Evolutionary conservation across 2,329 filamentous ascomycete species (phyloP), one percentile per base, ranked within the genome.

Genomic region (Xylaria sp.): DNA sequence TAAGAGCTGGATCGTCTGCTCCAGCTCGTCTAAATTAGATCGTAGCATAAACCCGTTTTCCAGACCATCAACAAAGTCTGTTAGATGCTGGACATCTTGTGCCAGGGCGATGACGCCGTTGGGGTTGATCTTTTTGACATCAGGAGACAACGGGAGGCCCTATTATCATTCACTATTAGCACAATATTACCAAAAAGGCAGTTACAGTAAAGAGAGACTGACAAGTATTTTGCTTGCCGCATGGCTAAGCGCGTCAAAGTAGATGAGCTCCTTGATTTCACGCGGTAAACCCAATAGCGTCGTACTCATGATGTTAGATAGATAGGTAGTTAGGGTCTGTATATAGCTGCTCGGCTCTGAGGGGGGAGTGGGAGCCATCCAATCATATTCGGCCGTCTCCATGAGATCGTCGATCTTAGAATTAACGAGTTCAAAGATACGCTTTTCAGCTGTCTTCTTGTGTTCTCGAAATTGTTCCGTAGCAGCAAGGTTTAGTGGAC

Each of bases 361-460:
- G 21, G 91, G 88, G 27, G 88, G 83, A 6, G 85, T 88, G 3
- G 86, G 84, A 1, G 85, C 81, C 71, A 82, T 84, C 85, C 96
- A 99, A 79, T 98, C 93, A 78, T 99, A 99, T 81, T 99, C 96
- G 37, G 96, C 95, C 0, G 94, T 98, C 75, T 98, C 95, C 63
- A 99, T 92, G 12, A 99, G 87, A 78, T 99, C 96, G 77, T 98
- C 95, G 75, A 99, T 98, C 83, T 99, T 99, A 66, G 93, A 97
- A 82, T 99, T 98, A 71, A 99, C 96, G 0, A 99, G 87, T 81
- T 99, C 97, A 77, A 99, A 99, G 66, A 99, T 98, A 40, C 97
- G 92, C 82, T 98, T 97, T 78, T 98, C 95, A 0, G 96, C 96
- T 1, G 92, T 94, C 82, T 98, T 98, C 82, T 98, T 98, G 78